Evolutionary conservation across 306 rosid species (phyloP).

Genomic region (Calophaca sinica): DNA sequence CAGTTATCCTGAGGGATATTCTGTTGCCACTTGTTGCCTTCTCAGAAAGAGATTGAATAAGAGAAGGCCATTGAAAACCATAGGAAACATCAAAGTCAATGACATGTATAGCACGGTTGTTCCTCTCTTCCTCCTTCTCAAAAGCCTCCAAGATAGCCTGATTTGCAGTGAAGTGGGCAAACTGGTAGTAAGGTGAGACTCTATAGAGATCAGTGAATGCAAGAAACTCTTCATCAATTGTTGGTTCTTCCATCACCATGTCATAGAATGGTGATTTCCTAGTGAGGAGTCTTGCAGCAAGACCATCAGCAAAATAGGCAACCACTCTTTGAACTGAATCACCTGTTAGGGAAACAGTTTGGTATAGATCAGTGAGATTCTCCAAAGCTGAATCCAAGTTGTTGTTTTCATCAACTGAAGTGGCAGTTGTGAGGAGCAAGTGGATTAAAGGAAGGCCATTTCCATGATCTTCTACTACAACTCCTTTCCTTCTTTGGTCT

Average conservation of each 20-base stretch:
- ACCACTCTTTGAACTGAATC: slow-evolving; percentile 77
- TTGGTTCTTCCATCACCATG: slow-evolving; percentile 73
- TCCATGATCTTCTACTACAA: slow-evolving; percentile 40
- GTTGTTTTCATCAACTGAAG: slow-evolving; percentile 57
- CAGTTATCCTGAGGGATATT: slow-evolving; percentile 64
- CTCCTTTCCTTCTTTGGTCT: slow-evolving; percentile 45
- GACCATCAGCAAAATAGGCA: slow-evolving; percentile 70
- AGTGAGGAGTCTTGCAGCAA: slow-evolving; percentile 65
- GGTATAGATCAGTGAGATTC: slow-evolving; percentile 59
- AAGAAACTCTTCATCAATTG: slow-evolving; percentile 58
- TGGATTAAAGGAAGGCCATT: slow-evolving; percentile 71
- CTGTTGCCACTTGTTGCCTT: slow-evolving; percentile 58
- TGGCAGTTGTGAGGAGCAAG: slow-evolving; percentile 65
- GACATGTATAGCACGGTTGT: slow-evolving; percentile 64
- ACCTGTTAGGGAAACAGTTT: slow-evolving; percentile 60
- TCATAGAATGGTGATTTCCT: slow-evolving; percentile 69
- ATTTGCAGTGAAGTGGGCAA: slow-evolving; percentile 87
- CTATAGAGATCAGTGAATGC: slow-evolving; percentile 71
- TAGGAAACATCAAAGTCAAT: slow-evolving; percentile 76
- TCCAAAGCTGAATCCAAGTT: slow-evolving; percentile 54
- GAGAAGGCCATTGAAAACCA: slow-evolving; percentile 90
- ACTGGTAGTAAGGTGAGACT: slow-evolving; percentile 77
- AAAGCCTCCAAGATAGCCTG: slow-evolving; percentile 76
- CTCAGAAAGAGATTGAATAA: slow-evolving; percentile 79
- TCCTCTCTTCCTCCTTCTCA: slow-evolving; percentile 67